A percentile compares a stretch with the other conserved stretches of the same genome.
Evolutionary conservation across 108 stramenopile genomes (phyloP).

Genomic region (Discostella pseudostelligera): DNA sequence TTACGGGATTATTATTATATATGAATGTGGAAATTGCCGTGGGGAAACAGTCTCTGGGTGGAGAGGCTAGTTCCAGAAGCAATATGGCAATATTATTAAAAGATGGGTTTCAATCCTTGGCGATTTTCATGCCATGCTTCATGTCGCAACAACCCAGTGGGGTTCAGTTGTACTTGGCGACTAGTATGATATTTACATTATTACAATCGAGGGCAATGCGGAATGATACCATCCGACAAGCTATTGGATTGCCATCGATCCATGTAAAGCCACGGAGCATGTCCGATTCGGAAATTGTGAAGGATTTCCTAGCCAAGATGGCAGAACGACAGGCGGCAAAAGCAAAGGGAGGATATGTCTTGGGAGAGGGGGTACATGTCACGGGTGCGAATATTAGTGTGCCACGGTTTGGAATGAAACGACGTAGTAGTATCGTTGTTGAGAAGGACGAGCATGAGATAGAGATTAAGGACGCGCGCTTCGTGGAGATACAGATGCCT

Average conservation of each 20-base stretch:
- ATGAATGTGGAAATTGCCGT: slow-evolving; percentile 80
- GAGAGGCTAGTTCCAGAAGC: slow-evolving; percentile 60
- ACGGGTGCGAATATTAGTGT: slow-evolving; percentile 60
- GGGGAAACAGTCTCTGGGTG: slow-evolving; percentile 63
- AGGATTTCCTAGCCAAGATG: slow-evolving; percentile 70
- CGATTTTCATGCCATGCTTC: slow-evolving; percentile 89
- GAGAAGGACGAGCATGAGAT: neutral
- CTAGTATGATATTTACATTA: slow-evolving; percentile 79
- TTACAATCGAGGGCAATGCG: slow-evolving; percentile 69
- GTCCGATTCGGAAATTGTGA: slow-evolving; percentile 55
- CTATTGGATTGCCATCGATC: slow-evolving; percentile 64
- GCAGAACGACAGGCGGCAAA: slow-evolving; percentile 39
- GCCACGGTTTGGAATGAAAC: slow-evolving; percentile 43
- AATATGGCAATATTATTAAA: slow-evolving; percentile 66
- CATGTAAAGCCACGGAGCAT: slow-evolving; percentile 54
- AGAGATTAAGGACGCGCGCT: neutral
- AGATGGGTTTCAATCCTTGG: slow-evolving; percentile 76
- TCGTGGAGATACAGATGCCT: slow-evolving; percentile 22
- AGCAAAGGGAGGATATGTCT: slow-evolving; percentile 28
- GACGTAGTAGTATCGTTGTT: slow-evolving; percentile 32
- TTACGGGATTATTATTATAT: slow-evolving; percentile 69
- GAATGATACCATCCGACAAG: slow-evolving; percentile 55
- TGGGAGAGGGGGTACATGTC: slow-evolving; percentile 39
- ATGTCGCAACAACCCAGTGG: slow-evolving; percentile 75
- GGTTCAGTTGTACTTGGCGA: slow-evolving; percentile 75